Evolutionary conservation across 177 flowering plant genomes (phyloP).

Genomic region (Vitis hybrid): DNA sequence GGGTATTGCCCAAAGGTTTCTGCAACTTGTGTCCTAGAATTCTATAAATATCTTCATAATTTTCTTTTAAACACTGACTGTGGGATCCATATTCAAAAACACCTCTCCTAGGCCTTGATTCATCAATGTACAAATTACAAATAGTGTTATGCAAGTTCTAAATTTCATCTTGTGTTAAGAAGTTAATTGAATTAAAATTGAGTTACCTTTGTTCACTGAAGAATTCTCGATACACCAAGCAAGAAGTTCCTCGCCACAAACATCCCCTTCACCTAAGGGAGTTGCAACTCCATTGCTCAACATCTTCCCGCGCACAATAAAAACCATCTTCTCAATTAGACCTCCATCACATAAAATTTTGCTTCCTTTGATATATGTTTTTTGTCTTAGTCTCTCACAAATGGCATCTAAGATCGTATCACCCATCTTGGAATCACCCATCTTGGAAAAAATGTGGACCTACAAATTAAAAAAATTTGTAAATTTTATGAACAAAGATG

Average conservation of each 20-base stretch:
- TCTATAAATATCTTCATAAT: too few species aligned
- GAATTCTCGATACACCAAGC: constrained; percentile 83
- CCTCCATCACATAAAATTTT: constrained; percentile 55
- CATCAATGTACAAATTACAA: too few species aligned
- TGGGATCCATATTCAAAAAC: too few species aligned
- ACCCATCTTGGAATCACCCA: constrained; percentile 77
- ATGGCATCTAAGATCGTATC: constrained; percentile 76
- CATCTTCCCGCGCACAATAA: constrained; percentile 82
- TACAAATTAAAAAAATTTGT: constrained; percentile 18
- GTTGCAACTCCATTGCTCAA: constrained; percentile 54
- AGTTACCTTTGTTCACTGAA: constrained; percentile 58
- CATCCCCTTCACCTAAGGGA: constrained; percentile 71
- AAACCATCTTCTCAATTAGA: constrained; percentile 71
- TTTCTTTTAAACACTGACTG: too few species aligned
- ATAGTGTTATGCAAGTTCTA: too few species aligned
- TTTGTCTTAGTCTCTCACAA: constrained; percentile 69
- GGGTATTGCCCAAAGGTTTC: too few species aligned
- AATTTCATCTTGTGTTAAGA: neutral
- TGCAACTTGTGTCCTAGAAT: too few species aligned
- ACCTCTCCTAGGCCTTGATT: too few species aligned
- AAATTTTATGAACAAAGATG: neutral
- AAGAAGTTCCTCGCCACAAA: constrained; percentile 92
- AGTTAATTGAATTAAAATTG: neutral
- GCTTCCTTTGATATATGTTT: constrained; percentile 68
- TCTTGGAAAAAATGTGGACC: constrained; percentile 67